Conservation (phyloP, 2,329 filamentous ascomycete genomes). For the Colletotrichum falcatum region DNA sequence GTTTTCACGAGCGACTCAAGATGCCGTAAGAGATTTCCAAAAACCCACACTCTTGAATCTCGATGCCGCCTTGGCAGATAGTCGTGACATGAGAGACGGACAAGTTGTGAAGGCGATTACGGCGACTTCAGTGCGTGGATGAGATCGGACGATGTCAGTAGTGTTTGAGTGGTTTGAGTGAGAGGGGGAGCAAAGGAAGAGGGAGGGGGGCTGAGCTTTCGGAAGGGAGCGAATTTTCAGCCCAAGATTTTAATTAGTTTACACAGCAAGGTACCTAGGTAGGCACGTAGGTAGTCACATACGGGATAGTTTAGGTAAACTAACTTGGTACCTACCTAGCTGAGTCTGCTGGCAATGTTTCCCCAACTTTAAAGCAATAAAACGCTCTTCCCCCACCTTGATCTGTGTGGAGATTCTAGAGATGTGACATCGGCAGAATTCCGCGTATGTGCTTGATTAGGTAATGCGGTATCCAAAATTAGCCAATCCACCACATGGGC, state of each 20-base stretch:
- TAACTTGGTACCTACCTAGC: too few relatives aligned
- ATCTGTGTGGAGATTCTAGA: conserved; percentile 22
- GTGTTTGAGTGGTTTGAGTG: conserved; percentile 34
- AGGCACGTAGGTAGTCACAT: too few relatives aligned
- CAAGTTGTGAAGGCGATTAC: background rate
- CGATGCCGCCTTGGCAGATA: conserved; percentile 2
- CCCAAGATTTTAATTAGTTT: conserved; percentile 1
- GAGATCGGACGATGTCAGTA: conserved; percentile 15
- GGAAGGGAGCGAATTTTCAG: conserved; percentile 34
- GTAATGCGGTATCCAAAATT: conserved; percentile 23
- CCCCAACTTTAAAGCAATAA: background rate
- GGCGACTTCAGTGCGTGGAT: background rate
- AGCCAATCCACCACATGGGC: conserved; percentile 22
- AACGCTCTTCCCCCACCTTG: background rate
- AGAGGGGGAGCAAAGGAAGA: background rate
- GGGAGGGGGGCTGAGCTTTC: conserved; percentile 14
- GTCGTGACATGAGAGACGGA: background rate
- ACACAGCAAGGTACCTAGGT: too few relatives aligned
- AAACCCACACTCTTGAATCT: conserved; percentile 5
- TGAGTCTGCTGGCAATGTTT: conserved; percentile 5
- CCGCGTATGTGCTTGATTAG: background rate
- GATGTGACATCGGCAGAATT: conserved; percentile 17
- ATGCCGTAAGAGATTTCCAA: background rate
- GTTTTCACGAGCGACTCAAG: conserved; percentile 19
- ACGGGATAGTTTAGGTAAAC: background rate